Percentiles rank a stretch among this genome's conserved stretches.
phyloP scores from a whole-genome alignment of 176 grass and related monocot genomes.

The Chrysopogon serrulatus region DNA sequence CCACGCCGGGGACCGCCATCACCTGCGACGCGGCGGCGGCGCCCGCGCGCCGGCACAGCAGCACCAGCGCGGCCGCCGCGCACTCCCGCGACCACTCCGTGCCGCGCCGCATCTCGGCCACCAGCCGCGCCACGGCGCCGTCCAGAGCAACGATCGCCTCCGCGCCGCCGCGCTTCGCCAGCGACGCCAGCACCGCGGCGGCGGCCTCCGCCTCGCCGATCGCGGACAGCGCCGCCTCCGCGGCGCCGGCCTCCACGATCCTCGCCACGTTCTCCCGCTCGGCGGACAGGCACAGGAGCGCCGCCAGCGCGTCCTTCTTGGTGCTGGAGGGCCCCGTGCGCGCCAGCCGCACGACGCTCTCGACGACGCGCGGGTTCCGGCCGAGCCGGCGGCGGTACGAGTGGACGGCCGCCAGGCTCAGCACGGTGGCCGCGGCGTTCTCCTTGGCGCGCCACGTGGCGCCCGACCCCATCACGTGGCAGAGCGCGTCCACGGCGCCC shows the following conservation, averaged over 20 bases:
- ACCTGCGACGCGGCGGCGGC: constrained; percentile 46
- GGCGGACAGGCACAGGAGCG: constrained; percentile 61
- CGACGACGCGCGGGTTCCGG: constrained; percentile 44
- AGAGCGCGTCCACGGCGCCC: constrained; percentile 54
- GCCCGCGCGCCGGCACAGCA: constrained; percentile 64
- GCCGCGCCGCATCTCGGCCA: constrained; percentile 58
- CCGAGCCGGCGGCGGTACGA: constrained; percentile 79
- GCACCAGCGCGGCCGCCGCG: constrained; percentile 66
- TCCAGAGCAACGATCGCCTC: constrained; percentile 58
- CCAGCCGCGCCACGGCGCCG: constrained; percentile 43
- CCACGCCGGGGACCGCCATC: constrained; percentile 60
- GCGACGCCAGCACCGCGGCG: constrained; percentile 46
- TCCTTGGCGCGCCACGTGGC: constrained; percentile 78
- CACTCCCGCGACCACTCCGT: constrained; percentile 78
- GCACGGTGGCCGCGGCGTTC: constrained; percentile 74
- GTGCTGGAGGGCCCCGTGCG: constrained; percentile 55
- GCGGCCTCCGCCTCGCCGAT: constrained; percentile 47
- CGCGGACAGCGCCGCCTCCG: constrained; percentile 36
- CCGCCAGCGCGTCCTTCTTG: constrained; percentile 75
- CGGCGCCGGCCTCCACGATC: constrained; percentile 54
- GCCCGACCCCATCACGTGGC: constrained; percentile 56
- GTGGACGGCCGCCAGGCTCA: constrained; percentile 63
- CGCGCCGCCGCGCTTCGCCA: constrained; percentile 76
- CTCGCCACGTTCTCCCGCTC: constrained; percentile 71
- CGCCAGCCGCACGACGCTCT: constrained; percentile 46